Conservation (phyloP, 176 grass and related monocot genomes). For the Thinopyrum elongatum region DNA sequence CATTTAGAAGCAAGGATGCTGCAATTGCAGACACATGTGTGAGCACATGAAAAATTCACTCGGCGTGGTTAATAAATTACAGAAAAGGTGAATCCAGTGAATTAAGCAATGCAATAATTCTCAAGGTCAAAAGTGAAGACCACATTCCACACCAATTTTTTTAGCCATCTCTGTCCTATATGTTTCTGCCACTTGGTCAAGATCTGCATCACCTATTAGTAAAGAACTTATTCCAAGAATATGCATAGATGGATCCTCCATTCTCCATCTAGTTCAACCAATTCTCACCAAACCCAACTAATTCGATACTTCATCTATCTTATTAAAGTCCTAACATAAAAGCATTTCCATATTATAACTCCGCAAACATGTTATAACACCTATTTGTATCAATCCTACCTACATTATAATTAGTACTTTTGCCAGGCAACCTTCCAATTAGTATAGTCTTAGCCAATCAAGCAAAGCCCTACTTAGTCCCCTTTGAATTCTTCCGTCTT, state of each 20-base stretch:
- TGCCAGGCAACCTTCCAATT: background rate
- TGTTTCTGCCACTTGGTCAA: background rate
- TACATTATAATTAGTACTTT: background rate
- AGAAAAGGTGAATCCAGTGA: background rate
- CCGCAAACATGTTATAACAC: background rate
- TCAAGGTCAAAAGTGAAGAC: background rate
- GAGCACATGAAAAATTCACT: background rate
- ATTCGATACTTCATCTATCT: background rate
- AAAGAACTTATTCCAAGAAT: background rate
- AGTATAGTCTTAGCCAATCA: background rate
- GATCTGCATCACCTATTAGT: background rate
- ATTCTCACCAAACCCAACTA: background rate
- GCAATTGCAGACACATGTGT: conserved; percentile 15
- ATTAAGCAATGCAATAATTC: background rate
- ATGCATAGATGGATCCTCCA: background rate
- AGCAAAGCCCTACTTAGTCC: background rate
- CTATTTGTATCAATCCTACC: background rate
- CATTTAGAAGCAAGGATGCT: conserved; percentile 45
- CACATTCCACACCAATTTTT: background rate
- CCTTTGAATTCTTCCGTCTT: background rate
- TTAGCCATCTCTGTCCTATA: background rate
- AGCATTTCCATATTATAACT: background rate
- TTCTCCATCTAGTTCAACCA: background rate
- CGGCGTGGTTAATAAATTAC: background rate
- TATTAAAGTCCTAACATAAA: background rate